Conservation (phyloP, 2,329 filamentous ascomycete genomes). For the Aspergillus ruber region DNA sequence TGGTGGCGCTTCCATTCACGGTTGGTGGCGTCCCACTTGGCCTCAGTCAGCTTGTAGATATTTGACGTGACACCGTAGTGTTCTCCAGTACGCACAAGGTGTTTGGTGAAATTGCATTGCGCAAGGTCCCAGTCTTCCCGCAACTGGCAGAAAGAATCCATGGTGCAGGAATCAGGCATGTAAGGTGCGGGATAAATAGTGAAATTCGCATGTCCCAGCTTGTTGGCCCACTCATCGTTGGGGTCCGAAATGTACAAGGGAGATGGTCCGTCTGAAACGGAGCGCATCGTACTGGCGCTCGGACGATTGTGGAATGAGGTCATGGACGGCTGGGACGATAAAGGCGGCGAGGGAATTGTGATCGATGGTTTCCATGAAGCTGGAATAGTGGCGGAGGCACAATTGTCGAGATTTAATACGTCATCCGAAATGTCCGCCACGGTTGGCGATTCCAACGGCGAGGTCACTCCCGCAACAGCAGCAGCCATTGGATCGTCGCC, state of each 20-base stretch:
- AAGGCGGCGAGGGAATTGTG: slow-evolving; percentile 58
- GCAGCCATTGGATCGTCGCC: slow-evolving; percentile 47
- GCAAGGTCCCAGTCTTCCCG: slow-evolving; percentile 77
- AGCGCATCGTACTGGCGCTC: slow-evolving; percentile 38
- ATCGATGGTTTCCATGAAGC: slow-evolving; percentile 34
- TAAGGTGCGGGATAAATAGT: slow-evolving; percentile 80
- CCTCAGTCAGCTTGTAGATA: slow-evolving; percentile 75
- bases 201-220: slow-evolving; percentile 88
- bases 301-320: slow-evolving; percentile 60
- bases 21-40: slow-evolving; percentile 83
- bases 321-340: slow-evolving; percentile 70
- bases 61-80: slow-evolving; percentile 88
- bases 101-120: slow-evolving; percentile 79
- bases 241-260: slow-evolving; percentile 59
- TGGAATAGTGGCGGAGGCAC: slow-evolving; percentile 35
- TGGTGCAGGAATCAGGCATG: slow-evolving; percentile 55
- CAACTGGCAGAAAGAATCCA: slow-evolving; percentile 57
- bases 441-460: slow-evolving; percentile 79
- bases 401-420: slow-evolving; percentile 29
- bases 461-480: slow-evolving; percentile 57
- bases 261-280: slow-evolving; percentile 40
- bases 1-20: slow-evolving; percentile 65
- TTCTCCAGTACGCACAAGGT: slow-evolving; percentile 78
- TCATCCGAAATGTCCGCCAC: slow-evolving; percentile 55
- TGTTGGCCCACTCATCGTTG: slow-evolving; percentile 75